These are phyloP conservation scores for Ophiostoma ips DNA, from an alignment of 2,329 filamentous ascomycete species.

Conservation along the genomic window DNA sequence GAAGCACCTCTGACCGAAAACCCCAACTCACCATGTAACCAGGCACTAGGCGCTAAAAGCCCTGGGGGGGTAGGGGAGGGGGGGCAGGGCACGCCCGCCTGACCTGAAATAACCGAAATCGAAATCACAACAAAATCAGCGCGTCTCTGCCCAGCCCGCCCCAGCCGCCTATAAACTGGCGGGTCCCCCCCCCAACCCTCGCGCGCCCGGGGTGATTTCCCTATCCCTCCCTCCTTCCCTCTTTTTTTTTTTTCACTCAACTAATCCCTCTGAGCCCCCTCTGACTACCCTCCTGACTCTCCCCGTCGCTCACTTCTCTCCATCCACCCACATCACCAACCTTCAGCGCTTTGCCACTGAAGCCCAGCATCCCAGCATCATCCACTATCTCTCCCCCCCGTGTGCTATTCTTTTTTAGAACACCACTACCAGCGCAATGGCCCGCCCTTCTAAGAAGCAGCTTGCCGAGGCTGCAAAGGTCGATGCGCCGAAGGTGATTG, in stretches of 20 bases:
- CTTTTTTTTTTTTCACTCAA: neutral
- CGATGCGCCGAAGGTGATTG: conserved; percentile 35
- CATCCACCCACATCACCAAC: conserved; percentile 7
- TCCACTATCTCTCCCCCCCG: neutral
- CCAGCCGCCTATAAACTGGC: conserved; percentile 16
- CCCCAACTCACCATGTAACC: neutral
- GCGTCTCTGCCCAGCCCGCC: conserved; percentile 11
- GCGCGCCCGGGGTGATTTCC: conserved; percentile 7
- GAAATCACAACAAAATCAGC: conserved; percentile 13
- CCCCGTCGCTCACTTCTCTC: neutral
- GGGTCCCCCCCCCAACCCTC: conserved; percentile 12
- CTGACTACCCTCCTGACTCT: neutral
- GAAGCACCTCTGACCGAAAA: too few species aligned
- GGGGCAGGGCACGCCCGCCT: neutral
- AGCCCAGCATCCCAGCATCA: conserved; percentile 1
- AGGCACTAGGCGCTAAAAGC: neutral
- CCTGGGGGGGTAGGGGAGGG: too few species aligned
- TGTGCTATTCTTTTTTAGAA: neutral
- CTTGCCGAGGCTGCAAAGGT: conserved; percentile 17
- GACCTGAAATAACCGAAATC: neutral
- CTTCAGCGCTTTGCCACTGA: conserved; percentile 12
- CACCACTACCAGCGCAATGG: conserved; percentile 14
- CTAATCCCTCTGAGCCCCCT: neutral
- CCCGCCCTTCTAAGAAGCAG: conserved; percentile 17
- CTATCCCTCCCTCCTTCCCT: conserved; percentile 3